A percentile compares a stretch with the other conserved stretches of the same genome.
Evolutionary conservation across 1,139 yeast genomes (phyloP).

Genomic region (Hyphopichia buzzinii): DNA sequence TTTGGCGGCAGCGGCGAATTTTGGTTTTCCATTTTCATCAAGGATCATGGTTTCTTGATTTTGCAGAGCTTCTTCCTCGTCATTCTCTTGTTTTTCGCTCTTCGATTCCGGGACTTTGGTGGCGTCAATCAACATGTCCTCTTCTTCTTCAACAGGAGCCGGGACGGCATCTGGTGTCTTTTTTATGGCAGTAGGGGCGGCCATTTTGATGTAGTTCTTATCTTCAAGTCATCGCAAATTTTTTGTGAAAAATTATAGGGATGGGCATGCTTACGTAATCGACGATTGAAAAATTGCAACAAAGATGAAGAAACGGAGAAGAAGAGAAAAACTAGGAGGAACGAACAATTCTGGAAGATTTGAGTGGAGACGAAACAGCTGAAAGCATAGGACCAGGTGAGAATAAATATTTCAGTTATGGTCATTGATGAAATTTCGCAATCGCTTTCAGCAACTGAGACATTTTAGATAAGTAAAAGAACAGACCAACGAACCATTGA

Average conservation of each 20-base stretch:
- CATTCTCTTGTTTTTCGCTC: slow-evolving; percentile 14
- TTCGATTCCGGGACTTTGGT: slow-evolving; percentile 30
- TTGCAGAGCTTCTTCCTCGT: slow-evolving; percentile 16
- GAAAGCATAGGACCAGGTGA: too few relatives aligned
- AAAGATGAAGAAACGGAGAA: too few relatives aligned
- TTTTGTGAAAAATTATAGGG: background rate
- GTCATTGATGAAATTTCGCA: too few relatives aligned
- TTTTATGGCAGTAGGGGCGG: slow-evolving; percentile 67
- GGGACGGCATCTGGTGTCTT: slow-evolving; percentile 18
- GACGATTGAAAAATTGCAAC: too few relatives aligned
- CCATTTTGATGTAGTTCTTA: slow-evolving; percentile 38
- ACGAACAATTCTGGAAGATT: too few relatives aligned
- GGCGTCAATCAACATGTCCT: slow-evolving; percentile 72
- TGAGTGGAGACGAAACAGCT: too few relatives aligned
- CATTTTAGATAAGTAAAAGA: too few relatives aligned
- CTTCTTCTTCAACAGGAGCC: slow-evolving; percentile 33
- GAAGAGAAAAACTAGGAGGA: too few relatives aligned
- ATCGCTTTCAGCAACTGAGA: too few relatives aligned
- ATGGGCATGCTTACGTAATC: too few relatives aligned
- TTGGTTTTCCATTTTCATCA: slow-evolving; percentile 89
- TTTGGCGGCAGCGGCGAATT: slow-evolving; percentile 72
- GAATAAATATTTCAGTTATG: too few relatives aligned
- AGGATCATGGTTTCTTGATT: slow-evolving; percentile 58
- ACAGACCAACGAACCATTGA: too few relatives aligned
- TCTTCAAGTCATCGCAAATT: background rate